These are phyloP conservation scores for Tricholoma sp. DNA, from an alignment of 768 basidiomycete species.

Conservation along the genomic window DNA sequence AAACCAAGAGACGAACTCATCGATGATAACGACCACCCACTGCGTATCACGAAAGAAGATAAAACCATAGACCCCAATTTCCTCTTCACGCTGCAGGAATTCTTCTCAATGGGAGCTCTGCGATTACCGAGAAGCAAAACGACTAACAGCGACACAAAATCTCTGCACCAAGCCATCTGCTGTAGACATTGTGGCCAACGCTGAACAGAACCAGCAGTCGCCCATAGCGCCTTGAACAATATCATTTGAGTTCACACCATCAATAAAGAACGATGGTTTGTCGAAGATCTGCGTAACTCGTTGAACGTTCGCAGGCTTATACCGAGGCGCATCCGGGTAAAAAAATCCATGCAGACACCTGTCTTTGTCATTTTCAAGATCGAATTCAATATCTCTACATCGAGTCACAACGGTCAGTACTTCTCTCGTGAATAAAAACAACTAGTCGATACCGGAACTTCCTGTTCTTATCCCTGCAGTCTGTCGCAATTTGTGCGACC, in stretches of 20 bases:
- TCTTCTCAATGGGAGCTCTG: neutral
- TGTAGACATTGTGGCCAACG: conserved; percentile 44
- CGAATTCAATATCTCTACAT: conserved; percentile 47
- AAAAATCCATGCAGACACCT: conserved; percentile 36
- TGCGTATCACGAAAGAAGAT: conserved; percentile 48
- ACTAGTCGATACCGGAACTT: conserved; percentile 41
- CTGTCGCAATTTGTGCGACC: conserved; percentile 36
- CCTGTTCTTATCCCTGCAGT: conserved; percentile 43
- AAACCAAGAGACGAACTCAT: conserved; percentile 43
- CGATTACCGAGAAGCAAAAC: neutral
- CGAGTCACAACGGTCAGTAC: neutral
- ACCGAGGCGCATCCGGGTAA: conserved; percentile 3
- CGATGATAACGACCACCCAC: conserved; percentile 51
- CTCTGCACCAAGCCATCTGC: conserved; percentile 41
- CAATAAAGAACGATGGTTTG: conserved; percentile 43
- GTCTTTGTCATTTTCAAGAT: too few relatives aligned
- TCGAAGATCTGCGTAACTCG: conserved; percentile 50
- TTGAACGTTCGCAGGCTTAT: conserved; percentile 34
- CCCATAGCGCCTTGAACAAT: conserved; percentile 46
- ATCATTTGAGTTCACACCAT: conserved; percentile 38
- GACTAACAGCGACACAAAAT: conserved; percentile 43
- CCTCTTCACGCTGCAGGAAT: conserved; percentile 36
- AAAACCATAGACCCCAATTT: conserved; percentile 52
- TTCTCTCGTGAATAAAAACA: neutral
- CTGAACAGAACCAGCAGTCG: conserved; percentile 52